A percentile compares a stretch with the other conserved stretches of the same genome.
phyloP scores from a whole-genome alignment of 1,284 basidiomycete species.

The Boletellus sp. region DNA sequence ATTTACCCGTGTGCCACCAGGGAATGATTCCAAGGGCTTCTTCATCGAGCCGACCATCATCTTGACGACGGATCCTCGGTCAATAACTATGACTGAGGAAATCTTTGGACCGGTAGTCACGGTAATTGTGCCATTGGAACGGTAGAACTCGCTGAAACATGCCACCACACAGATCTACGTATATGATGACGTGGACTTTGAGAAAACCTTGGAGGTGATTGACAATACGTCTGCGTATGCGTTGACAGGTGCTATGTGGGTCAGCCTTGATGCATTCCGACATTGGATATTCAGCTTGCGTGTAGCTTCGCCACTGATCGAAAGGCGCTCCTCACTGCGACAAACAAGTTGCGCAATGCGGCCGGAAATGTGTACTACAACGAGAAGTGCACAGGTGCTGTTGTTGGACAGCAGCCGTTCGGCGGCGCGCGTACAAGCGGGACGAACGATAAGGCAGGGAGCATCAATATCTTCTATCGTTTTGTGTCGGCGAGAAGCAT shows the following conservation, averaged over 20 bases:
- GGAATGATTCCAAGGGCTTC: conserved; percentile 89
- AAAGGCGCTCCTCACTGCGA: conserved; percentile 69
- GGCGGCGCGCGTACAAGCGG: conserved; percentile 91
- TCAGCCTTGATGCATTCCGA: conserved; percentile 12
- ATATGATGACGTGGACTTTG: conserved; percentile 80
- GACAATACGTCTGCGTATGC: conserved; percentile 88
- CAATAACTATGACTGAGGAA: conserved; percentile 91
- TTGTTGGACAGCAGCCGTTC: conserved; percentile 96
- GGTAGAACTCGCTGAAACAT: conserved; percentile 8
- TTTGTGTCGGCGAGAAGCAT: conserved; percentile 90
- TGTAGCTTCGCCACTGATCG: conserved; percentile 80
- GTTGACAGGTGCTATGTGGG: conserved; percentile 86
- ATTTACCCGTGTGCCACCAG: conserved; percentile 24
- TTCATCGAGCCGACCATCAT: conserved; percentile 96
- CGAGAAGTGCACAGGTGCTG: conserved; percentile 94
- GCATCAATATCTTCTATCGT: conserved; percentile 85
- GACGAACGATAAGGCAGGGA: conserved; percentile 98
- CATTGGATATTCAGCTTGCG: background rate
- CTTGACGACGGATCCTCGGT: conserved; percentile 87
- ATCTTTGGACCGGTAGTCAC: conserved; percentile 97
- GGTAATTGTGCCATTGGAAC: conserved; percentile 39
- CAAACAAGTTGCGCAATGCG: conserved; percentile 79
- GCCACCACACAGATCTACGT: conserved; percentile 62
- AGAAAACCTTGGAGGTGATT: conserved; percentile 84
- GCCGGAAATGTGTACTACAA: conserved; percentile 94